Evolutionary conservation across 23 red algal genomes (phyloP), one percentile per base, ranked within the genome.

Genomic region (Gracilaria caudata): DNA sequence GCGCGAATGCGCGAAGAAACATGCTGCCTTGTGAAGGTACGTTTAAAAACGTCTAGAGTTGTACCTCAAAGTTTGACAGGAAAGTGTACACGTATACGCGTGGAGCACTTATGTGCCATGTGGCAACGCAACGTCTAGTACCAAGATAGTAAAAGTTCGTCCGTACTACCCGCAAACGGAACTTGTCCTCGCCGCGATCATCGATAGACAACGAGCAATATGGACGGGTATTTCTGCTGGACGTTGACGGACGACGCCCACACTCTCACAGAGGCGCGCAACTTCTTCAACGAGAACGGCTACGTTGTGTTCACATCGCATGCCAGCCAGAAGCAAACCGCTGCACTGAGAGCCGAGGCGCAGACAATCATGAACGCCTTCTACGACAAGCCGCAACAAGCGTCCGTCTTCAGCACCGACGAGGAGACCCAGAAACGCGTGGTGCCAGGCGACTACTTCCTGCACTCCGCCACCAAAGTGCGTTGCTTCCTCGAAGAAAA

Each of bases 201-300:
- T 29, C 12, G 35, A 36, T 12, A 33, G n/a, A 26, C 10, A 39
- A 24, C 73, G 28, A 39, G 32, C 33, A 39, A 25, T 13, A 53
- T 51, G 51, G 44, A 56, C 17, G 83, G 83, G 11, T 87, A 87
- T 51, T 87, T 87, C 63, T 7, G 19, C 25, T 87, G 83, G 83
- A 51, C 43, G 38, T 25, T 2, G 33, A 37, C 25, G 20, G 21
- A 43, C 65, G 7, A 21, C 38, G 60, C 19, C 7, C 51, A 53
- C 30, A 23, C 47, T 0, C 45, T 75, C 20, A 11, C 11, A n/a
- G 70, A 29, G 32, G 83, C 72, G 20, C 7, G 2, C 2, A 2
- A 5, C 20, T 80, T 80, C 77, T 90, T 90, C 74, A 10, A 68
- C 13, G 46, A 37, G 17, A 64, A 80, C 59, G 86, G 86, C 36